Conservation (phyloP, 2,329 filamentous ascomycete genomes). For the Stemphylium beticola region DNA sequence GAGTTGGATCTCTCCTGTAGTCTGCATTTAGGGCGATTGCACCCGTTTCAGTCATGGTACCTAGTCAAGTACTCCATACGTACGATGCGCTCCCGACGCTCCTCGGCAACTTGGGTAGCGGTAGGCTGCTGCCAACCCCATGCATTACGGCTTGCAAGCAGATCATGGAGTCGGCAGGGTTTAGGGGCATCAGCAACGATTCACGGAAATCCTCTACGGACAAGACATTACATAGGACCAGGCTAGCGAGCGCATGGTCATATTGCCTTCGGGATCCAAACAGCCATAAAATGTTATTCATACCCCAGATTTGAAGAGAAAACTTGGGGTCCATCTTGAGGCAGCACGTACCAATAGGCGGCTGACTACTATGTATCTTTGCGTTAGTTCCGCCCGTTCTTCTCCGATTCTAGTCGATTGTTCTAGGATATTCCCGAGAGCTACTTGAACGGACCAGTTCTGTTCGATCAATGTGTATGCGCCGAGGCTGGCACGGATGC, state of each 20-base stretch:
- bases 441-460: neutral
- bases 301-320: neutral
- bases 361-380: neutral
- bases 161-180: too few species aligned
- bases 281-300: neutral
- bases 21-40: neutral
- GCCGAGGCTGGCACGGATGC: conserved; percentile 1
- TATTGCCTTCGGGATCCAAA: neutral
- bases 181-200: too few species aligned
- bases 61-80: neutral
- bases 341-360: conserved; percentile 2
- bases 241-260: neutral
- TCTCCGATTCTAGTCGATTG: neutral
- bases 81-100: neutral
- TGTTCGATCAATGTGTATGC: conserved; percentile 5
- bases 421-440: neutral
- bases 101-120: too few species aligned
- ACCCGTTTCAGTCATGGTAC: conserved; percentile 1
- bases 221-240: too few species aligned
- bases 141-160: too few species aligned
- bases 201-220: too few species aligned
- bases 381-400: neutral
- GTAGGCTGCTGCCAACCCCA: too few species aligned
- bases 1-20: neutral
- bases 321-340: neutral